Conservation (phyloP, 108 stramenopile genomes). For the Fragilaria crotonensis region DNA sequence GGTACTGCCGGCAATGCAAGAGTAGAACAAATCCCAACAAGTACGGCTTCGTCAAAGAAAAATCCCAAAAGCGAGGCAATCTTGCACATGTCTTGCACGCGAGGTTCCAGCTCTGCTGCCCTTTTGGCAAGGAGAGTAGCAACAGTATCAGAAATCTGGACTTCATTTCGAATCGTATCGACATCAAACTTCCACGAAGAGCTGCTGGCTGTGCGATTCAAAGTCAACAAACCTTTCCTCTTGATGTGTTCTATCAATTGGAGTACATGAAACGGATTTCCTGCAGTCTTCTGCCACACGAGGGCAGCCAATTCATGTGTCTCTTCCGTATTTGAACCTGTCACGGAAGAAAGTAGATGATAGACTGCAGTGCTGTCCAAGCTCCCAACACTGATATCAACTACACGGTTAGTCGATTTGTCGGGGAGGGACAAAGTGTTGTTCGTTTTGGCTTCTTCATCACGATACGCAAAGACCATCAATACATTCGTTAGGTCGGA, state of each 20-base stretch:
- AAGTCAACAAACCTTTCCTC: not conserved
- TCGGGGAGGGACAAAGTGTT: not conserved
- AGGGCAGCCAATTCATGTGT: not conserved
- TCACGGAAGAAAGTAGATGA: not conserved
- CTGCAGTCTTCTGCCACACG: not conserved
- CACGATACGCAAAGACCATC: not conserved
- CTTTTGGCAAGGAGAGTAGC: not conserved
- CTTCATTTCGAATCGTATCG: not conserved
- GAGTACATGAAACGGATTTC: not conserved
- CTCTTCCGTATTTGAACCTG: not conserved
- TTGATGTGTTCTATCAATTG: not conserved
- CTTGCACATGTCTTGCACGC: not conserved
- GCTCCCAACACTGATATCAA: too few relatives aligned
- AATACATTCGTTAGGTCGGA: not conserved
- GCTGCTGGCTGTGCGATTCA: not conserved
- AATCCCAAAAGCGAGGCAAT: not conserved
- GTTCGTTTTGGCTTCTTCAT: not conserved
- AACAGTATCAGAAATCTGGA: not conserved
- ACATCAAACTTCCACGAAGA: not conserved
- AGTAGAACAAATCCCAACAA: not conserved
- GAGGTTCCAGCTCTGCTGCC: not conserved
- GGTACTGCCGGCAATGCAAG: too few relatives aligned
- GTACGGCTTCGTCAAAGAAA: not conserved
- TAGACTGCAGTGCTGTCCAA: not conserved
- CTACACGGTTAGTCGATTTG: too few relatives aligned